These are phyloP conservation scores for Dothiorella sarmentorum DNA, from an alignment of 2,329 filamentous ascomycete genomes.

Conservation along the genomic window DNA sequence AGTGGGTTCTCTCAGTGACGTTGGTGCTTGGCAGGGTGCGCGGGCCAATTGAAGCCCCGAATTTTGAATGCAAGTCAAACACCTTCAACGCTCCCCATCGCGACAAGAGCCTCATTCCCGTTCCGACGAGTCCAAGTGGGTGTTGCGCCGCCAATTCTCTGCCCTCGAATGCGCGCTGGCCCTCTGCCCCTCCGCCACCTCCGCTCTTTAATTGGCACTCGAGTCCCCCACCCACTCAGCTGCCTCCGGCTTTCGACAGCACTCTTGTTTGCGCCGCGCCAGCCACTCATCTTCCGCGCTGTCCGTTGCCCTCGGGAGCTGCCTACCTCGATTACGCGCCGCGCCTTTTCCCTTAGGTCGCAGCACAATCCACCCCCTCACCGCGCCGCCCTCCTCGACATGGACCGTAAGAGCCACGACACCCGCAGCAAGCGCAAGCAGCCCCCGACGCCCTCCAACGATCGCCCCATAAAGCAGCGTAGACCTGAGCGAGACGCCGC, in stretches of 20 bases:
- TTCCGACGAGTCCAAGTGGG: neutral
- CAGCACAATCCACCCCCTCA: neutral
- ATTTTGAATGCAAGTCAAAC: conserved; percentile 16
- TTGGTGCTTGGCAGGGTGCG: conserved; percentile 4
- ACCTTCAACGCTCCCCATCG: conserved; percentile 9
- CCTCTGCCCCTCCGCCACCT: conserved; percentile 8
- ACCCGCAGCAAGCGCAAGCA: conserved; percentile 55
- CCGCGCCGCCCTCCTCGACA: neutral
- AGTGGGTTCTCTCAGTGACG: conserved; percentile 6
- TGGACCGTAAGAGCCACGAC: conserved; percentile 17
- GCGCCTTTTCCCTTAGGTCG: neutral
- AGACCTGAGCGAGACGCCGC: conserved; percentile 44
- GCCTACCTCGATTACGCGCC: neutral
- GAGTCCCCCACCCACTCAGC: conserved; percentile 3
- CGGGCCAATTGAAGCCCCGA: conserved; percentile 10
- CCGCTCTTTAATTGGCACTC: conserved; percentile 7
- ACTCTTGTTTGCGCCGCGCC: neutral
- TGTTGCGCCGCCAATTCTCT: neutral
- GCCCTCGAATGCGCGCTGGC: conserved; percentile 17
- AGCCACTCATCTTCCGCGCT: too few relatives aligned
- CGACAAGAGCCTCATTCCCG: conserved; percentile 4
- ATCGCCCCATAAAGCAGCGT: conserved; percentile 55
- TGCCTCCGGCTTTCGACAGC: neutral
- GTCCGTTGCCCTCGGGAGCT: too few relatives aligned
- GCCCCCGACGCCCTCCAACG: conserved; percentile 47